Conservation (phyloP, 139 green algal species). For the Coccomyxa sp. region DNA sequence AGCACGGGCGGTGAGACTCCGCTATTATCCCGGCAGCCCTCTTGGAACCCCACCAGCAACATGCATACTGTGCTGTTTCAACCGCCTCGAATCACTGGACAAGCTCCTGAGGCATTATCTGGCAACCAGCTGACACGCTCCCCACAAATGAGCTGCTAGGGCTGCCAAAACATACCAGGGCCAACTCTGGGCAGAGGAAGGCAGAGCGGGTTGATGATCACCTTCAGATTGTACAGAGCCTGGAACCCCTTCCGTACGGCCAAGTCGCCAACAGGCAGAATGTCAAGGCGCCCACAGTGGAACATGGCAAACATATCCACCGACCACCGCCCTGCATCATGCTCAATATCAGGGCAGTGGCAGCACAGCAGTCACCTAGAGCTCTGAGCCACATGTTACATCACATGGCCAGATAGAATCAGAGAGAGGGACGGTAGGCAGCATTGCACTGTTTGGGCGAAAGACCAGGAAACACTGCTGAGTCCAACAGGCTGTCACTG, state of each 20-base stretch:
- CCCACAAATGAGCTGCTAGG: neutral
- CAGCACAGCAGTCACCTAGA: no score
- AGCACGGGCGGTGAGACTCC: no score
- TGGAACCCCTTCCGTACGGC: slow-evolving; percentile 49
- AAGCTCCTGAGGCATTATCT: neutral
- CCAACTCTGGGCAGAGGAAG: neutral
- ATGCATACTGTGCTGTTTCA: no score
- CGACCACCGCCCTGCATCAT: slow-evolving; percentile 16
- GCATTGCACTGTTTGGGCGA: no score
- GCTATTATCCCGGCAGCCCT: neutral
- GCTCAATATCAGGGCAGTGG: no score
- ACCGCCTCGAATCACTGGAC: neutral
- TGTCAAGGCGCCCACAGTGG: slow-evolving; percentile 41
- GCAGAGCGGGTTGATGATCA: no score
- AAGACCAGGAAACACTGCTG: slow-evolving; percentile 19
- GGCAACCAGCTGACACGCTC: neutral
- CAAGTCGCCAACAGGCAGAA: slow-evolving; percentile 57
- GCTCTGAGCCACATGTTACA: no score
- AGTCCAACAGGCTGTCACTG: neutral
- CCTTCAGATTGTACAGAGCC: slow-evolving; percentile 23
- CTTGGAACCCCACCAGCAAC: no score
- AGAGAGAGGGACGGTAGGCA: no score
- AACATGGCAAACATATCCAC: slow-evolving; percentile 53
- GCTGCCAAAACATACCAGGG: neutral
- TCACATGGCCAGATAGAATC: no score